Percentiles rank a stretch among this genome's conserved stretches.
Conservation (phyloP, 306 rosid genomes). For the Canavalia ensiformis region DNA sequence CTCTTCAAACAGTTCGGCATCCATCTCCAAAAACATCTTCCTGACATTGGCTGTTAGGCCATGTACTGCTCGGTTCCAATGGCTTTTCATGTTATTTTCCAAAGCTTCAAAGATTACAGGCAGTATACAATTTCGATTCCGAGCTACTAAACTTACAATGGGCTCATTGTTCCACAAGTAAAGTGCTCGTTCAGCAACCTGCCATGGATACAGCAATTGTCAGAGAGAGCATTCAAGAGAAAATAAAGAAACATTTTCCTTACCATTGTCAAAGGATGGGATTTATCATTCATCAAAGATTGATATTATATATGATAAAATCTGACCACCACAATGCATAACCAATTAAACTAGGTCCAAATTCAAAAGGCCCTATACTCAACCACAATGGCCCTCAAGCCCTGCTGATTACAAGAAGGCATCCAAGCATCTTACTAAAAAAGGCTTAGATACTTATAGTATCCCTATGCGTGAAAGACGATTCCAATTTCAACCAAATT, state of each 20-base stretch:
- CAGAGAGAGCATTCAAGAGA: constrained; percentile 28
- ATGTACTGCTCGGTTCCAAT: constrained; percentile 68
- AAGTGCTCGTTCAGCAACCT: constrained; percentile 82
- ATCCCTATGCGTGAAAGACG: neutral
- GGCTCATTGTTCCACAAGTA: constrained; percentile 77
- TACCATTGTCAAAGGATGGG: neutral
- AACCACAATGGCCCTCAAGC: constrained; percentile 8
- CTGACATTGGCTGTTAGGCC: constrained; percentile 67
- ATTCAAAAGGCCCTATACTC: constrained; percentile 32
- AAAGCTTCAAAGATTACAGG: constrained; percentile 68
- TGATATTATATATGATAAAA: constrained; percentile 14
- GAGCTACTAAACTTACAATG: constrained; percentile 60
- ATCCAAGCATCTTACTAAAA: constrained; percentile 2
- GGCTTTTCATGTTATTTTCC: constrained; percentile 68
- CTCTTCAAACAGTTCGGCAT: constrained; percentile 61
- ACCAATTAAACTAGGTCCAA: constrained; percentile 35
- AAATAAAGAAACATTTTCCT: constrained; percentile 7
- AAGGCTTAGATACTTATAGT: constrained; percentile 10
- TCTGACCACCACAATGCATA: constrained; percentile 6
- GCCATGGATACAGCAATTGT: constrained; percentile 42
- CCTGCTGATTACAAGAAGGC: neutral
- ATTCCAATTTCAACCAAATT: constrained; percentile 12
- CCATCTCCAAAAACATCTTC: constrained; percentile 71
- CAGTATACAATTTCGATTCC: constrained; percentile 63
- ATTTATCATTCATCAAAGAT: neutral